These are phyloP conservation scores for Przewalskia tangutica DNA, from an alignment of 257 asterid species.

Conservation along the genomic window DNA sequence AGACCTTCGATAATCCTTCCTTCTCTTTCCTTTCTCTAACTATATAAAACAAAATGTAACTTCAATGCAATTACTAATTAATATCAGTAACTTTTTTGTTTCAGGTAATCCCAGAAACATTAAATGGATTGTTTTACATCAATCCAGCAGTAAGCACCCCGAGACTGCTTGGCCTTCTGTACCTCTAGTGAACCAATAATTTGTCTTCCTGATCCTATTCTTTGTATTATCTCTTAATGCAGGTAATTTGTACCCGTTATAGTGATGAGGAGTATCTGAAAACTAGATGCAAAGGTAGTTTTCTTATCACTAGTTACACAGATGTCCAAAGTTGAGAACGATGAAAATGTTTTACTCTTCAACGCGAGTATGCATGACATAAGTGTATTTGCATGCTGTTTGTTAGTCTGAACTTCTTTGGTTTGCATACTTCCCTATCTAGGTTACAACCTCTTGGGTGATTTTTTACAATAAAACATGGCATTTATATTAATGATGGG, in stretches of 20 bases:
- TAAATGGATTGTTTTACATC: conserved; percentile 62
- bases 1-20: conserved; percentile 22
- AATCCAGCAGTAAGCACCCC: conserved; percentile 55
- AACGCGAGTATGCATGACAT: not conserved
- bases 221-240: conserved; percentile 9
- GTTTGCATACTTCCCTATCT: not conserved
- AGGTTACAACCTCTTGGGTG: not conserved
- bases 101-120: conserved; percentile 82
- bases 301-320: not conserved
- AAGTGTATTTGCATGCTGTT: not conserved
- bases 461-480: not conserved
- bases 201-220: not conserved
- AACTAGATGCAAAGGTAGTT: conserved; percentile 72
- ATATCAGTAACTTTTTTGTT: not conserved
- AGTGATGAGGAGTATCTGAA: conserved; percentile 74
- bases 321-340: not conserved
- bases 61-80: not conserved
- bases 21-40: not conserved
- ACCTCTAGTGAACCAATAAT: not conserved
- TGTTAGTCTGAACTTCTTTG: not conserved
- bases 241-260: conserved; percentile 76
- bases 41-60: not conserved
- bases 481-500: not conserved
- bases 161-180: not conserved
- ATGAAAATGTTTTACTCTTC: not conserved